phyloP scores from a whole-genome alignment of 257 asterid genomes.

The Nicotiana otophora region DNA sequence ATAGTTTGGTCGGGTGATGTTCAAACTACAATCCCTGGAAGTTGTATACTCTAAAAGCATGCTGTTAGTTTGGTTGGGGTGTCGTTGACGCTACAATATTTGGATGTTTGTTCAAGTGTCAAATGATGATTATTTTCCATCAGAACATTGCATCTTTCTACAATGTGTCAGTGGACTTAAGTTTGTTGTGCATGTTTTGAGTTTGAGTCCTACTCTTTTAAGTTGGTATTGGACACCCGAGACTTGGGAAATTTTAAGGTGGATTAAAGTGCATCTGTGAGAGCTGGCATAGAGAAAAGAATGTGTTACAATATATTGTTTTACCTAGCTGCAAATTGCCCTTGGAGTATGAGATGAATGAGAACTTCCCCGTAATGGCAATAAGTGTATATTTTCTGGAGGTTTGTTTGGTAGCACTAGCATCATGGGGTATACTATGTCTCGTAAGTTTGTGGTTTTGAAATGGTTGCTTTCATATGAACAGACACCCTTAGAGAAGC shows the following conservation, averaged over 20 bases:
- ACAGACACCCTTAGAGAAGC: neutral
- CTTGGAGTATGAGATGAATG: neutral
- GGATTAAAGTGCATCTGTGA: neutral
- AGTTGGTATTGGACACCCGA: neutral
- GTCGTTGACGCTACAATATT: too few species aligned
- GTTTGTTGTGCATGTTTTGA: conserved; percentile 6
- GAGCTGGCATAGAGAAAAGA: neutral
- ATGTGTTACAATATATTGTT: neutral
- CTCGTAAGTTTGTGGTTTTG: neutral
- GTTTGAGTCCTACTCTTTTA: neutral
- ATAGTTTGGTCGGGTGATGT: neutral
- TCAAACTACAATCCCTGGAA: neutral
- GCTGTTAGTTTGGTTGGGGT: neutral
- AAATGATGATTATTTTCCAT: neutral
- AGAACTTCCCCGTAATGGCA: neutral
- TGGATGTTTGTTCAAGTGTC: neutral
- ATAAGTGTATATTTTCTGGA: neutral
- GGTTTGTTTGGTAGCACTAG: neutral
- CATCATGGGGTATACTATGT: neutral
- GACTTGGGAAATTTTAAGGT: neutral
- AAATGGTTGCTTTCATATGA: neutral
- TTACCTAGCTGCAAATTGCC: neutral
- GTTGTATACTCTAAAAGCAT: neutral
- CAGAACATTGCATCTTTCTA: neutral
- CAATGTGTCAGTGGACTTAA: neutral